phyloP scores from a whole-genome alignment of 352 stramenopile species.

The Globisporangium sylvaticum region DNA sequence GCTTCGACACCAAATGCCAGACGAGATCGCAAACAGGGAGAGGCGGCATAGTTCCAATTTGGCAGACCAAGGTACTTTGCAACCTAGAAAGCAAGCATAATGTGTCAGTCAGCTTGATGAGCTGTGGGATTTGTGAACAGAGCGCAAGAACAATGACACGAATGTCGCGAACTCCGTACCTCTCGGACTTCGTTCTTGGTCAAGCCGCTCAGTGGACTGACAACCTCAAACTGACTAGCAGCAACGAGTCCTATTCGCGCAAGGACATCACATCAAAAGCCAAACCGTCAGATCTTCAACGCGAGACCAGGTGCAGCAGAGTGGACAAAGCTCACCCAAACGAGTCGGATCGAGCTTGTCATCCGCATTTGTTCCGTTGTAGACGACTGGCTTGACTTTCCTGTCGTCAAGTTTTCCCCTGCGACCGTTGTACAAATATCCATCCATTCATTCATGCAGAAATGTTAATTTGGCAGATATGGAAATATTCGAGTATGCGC shows the following conservation, averaged over 20 bases:
- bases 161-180: constrained; percentile 13
- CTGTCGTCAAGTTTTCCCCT: constrained; percentile 20
- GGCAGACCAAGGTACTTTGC: constrained; percentile 90
- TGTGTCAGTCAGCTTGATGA: background rate
- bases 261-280: background rate
- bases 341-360: constrained; percentile 92
- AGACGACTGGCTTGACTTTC: constrained; percentile 57
- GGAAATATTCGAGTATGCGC: too few relatives aligned
- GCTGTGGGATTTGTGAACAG: background rate
- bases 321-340: background rate
- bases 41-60: constrained; percentile 96
- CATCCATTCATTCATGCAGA: too few relatives aligned
- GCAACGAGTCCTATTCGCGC: constrained; percentile 81
- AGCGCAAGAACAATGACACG: background rate
- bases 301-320: background rate
- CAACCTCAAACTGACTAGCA: constrained; percentile 90
- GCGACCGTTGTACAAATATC: too few relatives aligned
- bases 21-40: constrained; percentile 93
- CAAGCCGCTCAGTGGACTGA: constrained; percentile 87
- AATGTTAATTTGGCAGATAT: too few relatives aligned
- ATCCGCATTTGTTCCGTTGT: constrained; percentile 97
- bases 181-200: constrained; percentile 89
- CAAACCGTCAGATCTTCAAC: background rate
- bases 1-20: constrained; percentile 94
- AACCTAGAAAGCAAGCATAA: constrained; percentile 21